phyloP scores from a whole-genome alignment of 2,329 filamentous ascomycete species.

The Beauveria varroae region DNA sequence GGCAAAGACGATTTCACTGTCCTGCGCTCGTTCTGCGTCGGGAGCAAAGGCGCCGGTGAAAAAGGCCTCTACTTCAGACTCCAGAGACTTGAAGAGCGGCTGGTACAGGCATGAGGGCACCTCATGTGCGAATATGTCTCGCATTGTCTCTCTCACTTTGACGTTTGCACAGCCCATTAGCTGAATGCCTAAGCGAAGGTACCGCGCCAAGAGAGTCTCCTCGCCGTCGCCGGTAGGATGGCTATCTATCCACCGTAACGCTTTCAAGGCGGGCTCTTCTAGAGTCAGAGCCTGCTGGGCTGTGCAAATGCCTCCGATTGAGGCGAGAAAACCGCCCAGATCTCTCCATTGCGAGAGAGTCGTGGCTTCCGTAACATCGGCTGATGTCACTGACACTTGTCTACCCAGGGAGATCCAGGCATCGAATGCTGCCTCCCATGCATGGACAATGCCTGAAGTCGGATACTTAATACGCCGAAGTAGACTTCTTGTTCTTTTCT shows the following conservation, averaged over 20 bases:
- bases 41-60: conserved; percentile 48
- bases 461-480: conserved; percentile 54
- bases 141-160: conserved; percentile 57
- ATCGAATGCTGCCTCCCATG: conserved; percentile 60
- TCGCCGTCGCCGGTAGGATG: conserved; percentile 51
- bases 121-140: conserved; percentile 59
- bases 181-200: conserved; percentile 56
- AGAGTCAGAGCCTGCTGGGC: conserved; percentile 48
- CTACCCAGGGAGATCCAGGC: conserved; percentile 58
- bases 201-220: conserved; percentile 52
- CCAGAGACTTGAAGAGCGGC: conserved; percentile 56
- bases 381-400: conserved; percentile 47
- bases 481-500: conserved; percentile 55
- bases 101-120: conserved; percentile 55
- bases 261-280: conserved; percentile 50
- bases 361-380: conserved; percentile 47
- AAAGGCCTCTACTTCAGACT: conserved; percentile 55
- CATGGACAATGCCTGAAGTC: conserved; percentile 57
- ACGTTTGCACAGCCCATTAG: conserved; percentile 57
- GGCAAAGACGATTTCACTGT: conserved; percentile 57
- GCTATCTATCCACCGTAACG: conserved; percentile 58
- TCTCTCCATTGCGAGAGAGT: conserved; percentile 60
- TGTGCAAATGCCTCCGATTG: conserved; percentile 58
- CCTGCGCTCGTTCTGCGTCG: conserved; percentile 42
- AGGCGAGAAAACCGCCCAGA: conserved; percentile 60